A percentile compares a stretch with the other conserved stretches of the same genome.
Evolutionary conservation across 768 basidiomycete genomes (phyloP).

Genomic region (Dacryopinax spathularia): DNA sequence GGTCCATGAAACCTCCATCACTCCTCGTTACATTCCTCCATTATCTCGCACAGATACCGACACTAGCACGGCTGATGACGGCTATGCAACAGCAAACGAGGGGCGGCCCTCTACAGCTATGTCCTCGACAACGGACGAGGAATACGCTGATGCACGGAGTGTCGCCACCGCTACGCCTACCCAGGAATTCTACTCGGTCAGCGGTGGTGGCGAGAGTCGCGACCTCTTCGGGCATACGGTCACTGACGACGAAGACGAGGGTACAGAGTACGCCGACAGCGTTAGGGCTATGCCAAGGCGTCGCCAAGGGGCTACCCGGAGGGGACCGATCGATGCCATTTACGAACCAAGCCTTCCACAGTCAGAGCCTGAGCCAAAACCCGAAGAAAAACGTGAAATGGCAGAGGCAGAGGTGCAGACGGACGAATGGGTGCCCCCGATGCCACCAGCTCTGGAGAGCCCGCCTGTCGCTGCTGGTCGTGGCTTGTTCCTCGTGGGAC

Average conservation of each 20-base stretch:
- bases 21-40: background rate
- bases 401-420: conserved; percentile 66
- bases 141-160: conserved; percentile 65
- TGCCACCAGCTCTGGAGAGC: conserved; percentile 14
- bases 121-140: conserved; percentile 14
- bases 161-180: conserved; percentile 48
- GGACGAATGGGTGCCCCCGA: conserved; percentile 48
- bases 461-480: background rate
- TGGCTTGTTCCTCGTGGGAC: conserved; percentile 5
- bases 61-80: background rate
- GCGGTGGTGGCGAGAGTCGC: conserved; percentile 55
- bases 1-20: background rate
- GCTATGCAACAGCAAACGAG: conserved; percentile 7
- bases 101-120: conserved; percentile 5
- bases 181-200: conserved; percentile 61
- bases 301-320: background rate
- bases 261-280: conserved; percentile 43
- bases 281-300: conserved; percentile 36
- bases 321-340: background rate
- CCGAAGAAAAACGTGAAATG: conserved; percentile 34
- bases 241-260: conserved; percentile 29
- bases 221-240: conserved; percentile 24
- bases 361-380: conserved; percentile 30
- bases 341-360: background rate
- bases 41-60: background rate